phyloP scores from a whole-genome alignment of 192 early-diverging fungal genomes.

The Coemansia sp. region DNA sequence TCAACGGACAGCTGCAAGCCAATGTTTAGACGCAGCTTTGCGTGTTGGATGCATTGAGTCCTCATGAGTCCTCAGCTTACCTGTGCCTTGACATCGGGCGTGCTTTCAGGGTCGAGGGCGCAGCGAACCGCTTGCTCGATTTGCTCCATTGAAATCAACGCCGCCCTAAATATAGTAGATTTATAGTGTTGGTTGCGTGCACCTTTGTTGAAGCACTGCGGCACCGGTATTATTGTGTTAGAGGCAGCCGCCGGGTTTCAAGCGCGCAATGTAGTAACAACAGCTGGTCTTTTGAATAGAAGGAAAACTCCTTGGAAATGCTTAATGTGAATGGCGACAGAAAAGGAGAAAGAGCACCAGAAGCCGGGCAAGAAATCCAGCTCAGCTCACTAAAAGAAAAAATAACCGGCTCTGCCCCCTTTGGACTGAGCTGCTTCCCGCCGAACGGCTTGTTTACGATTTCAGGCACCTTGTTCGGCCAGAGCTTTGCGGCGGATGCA shows the following conservation, averaged over 20 bases:
- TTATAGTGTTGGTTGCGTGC: background rate
- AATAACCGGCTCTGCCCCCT: too few relatives aligned
- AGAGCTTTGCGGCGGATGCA: too few relatives aligned
- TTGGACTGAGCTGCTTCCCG: too few relatives aligned
- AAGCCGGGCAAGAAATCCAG: background rate
- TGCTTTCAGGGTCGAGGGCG: constrained; percentile 68
- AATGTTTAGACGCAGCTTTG: too few relatives aligned
- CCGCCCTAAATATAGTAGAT: background rate
- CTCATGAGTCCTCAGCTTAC: constrained; percentile 57
- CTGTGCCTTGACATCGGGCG: constrained; percentile 67
- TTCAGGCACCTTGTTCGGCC: too few relatives aligned
- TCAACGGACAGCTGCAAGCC: background rate
- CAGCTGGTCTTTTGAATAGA: background rate
- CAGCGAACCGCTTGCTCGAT: constrained; percentile 75
- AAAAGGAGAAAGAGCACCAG: background rate
- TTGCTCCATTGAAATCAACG: constrained; percentile 56
- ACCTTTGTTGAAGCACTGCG: background rate
- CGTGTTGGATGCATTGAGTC: too few relatives aligned
- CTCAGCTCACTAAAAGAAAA: too few relatives aligned
- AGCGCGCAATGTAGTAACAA: background rate
- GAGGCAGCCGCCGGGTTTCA: background rate
- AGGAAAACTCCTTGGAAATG: too few relatives aligned
- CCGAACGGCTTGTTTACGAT: background rate
- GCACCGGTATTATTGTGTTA: background rate
- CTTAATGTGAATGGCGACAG: background rate